Base-by-base conservation (phyloP, 306 rosid genomes). In the Cucurbita pepo region DNA sequence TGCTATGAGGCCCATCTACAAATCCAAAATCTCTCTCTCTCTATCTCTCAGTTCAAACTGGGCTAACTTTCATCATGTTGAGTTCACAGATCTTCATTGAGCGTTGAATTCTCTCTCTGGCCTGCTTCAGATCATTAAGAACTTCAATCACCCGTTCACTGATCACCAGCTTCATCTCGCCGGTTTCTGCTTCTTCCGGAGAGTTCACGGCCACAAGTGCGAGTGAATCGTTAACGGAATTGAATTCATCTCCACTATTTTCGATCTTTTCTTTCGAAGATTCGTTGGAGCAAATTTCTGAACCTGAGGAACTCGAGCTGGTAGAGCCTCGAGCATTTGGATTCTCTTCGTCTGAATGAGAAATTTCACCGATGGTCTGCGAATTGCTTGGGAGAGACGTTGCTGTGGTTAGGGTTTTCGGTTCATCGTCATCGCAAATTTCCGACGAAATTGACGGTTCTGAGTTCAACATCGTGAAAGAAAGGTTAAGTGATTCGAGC, bases 401-500 rank as follows among this genome's bases (percentile, higher is more conserved):
- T 75, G 59, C 69, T 77, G 75, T 71, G 37, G 50, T 66, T 51
- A 7, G 79, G 65, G 75, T 41, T 64, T 78, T 80, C 61, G 77
- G 45, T 47, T 77, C 82, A 72, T 59, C 37, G 43, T 47, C 77
- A 72, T 85, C 81, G 78, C 73, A 66, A 21, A 78, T 86, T 72
- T 83, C 88, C 1, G 88, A 81, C 10, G 82, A 83, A 79, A 79
- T 70, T 72, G 85, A 82, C 53, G 79, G 82, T 41, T 63, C 86
- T 58, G 84, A 79, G 67, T 82, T 73, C 61, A 72, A 78, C 58
- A 77, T 71, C 58, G 71, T n/a, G 56, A 84, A 54, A 7, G 85
- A 62, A 61, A 65, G 70, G 64, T 77, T 79, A 52, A 83, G 79
- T 77, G 88, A 83, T 57, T 80, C 80, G 79, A 90, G 83, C 87